Percentiles rank a stretch among this genome's conserved stretches.
phyloP scores from a whole-genome alignment of 495 filamentous ascomycete species.

The Podospora pseudopauciseta region DNA sequence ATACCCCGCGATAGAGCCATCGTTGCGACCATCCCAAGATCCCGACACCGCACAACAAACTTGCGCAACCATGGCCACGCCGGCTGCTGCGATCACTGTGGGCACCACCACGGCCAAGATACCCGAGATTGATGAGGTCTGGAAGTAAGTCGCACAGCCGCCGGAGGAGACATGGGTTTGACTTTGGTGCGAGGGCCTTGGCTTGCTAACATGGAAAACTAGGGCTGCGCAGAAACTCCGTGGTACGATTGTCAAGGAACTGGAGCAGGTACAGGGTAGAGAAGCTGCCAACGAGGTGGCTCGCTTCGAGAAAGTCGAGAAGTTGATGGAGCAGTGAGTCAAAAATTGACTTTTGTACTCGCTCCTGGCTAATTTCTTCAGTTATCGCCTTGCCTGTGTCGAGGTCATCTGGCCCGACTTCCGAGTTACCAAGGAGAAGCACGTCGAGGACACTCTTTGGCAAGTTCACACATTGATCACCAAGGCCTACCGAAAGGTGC shows the following conservation, averaged over 20 bases:
- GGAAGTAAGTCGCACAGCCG: conserved; percentile 25
- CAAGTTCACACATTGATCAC: conserved; percentile 73
- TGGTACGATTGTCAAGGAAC: conserved; percentile 27
- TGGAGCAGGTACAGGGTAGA: conserved; percentile 44
- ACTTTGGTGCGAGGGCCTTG: not conserved
- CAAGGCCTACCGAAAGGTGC: conserved; percentile 63
- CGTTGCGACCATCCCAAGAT: not conserved
- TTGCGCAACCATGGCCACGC: conserved; percentile 22
- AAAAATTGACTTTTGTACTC: conserved; percentile 29
- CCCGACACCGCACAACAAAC: conserved; percentile 1
- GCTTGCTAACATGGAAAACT: conserved; percentile 16
- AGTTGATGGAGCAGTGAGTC: conserved; percentile 57
- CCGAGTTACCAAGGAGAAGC: conserved; percentile 57
- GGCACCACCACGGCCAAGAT: conserved; percentile 11
- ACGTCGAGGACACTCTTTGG: conserved; percentile 74
- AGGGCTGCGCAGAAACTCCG: conserved; percentile 30
- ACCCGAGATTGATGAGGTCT: conserved; percentile 21
- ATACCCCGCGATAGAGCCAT: not conserved
- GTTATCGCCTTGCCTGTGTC: conserved; percentile 67
- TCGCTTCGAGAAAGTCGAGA: conserved; percentile 55
- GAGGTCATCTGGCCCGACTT: conserved; percentile 71
- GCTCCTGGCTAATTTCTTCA: conserved; percentile 31
- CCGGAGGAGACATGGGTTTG: too few relatives aligned
- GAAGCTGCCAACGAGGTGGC: conserved; percentile 47
- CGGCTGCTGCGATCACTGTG: not conserved